Percentiles rank a stretch among this genome's conserved stretches.
Evolutionary conservation across 2,329 filamentous ascomycete species (phyloP).

Genomic region (Lecanosticta acicola): DNA sequence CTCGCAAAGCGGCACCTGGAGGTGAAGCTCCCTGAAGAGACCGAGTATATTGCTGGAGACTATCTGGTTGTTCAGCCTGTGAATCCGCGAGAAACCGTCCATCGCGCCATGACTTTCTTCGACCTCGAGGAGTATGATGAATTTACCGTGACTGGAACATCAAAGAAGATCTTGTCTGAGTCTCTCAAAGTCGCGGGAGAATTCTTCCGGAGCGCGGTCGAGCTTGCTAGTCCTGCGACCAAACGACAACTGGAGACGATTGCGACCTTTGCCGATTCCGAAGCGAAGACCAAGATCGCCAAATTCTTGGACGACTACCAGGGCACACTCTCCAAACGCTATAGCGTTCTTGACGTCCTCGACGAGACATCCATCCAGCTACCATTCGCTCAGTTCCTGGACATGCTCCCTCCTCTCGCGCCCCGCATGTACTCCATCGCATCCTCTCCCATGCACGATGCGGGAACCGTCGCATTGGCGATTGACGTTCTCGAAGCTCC

Average conservation of each 20-base stretch:
- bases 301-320: conserved; percentile 40
- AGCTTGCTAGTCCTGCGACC: conserved; percentile 61
- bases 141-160: conserved; percentile 12
- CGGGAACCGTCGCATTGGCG: conserved; percentile 46
- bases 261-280: too few species aligned
- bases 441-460: conserved; percentile 18
- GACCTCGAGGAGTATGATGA: conserved; percentile 60
- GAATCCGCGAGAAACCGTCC: conserved; percentile 53
- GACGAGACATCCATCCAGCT: conserved; percentile 55
- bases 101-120: conserved; percentile 58
- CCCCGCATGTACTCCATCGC: conserved; percentile 25
- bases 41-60: conserved; percentile 59
- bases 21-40: conserved; percentile 37
- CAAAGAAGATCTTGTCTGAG: conserved; percentile 12
- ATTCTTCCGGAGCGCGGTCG: conserved; percentile 56
- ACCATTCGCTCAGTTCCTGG: conserved; percentile 52
- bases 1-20: conserved; percentile 52
- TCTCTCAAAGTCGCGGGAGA: conserved; percentile 2
- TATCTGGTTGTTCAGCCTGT: conserved; percentile 31
- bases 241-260: too few species aligned
- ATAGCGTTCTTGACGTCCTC: conserved; percentile 58
- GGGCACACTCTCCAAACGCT: conserved; percentile 39
- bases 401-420: conserved; percentile 17
- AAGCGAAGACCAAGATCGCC: too few species aligned
- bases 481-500: conserved; percentile 54